Evolutionary conservation across 768 basidiomycete species (phyloP).

Genomic region (Trametes punicea): DNA sequence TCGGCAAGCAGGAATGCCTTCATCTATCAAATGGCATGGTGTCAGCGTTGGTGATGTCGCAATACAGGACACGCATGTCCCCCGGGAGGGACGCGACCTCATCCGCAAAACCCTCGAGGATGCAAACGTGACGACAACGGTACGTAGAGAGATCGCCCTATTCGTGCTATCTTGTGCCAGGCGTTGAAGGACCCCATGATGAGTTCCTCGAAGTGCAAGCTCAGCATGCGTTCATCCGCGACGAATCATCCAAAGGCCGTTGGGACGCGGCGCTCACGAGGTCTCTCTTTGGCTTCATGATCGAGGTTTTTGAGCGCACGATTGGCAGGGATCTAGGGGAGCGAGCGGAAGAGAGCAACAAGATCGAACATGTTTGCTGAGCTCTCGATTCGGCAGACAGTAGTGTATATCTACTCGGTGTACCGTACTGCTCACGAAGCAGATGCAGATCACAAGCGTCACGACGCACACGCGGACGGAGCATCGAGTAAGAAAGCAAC

Average conservation of each 20-base stretch:
- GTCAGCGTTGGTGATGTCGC: neutral
- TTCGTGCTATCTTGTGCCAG: neutral
- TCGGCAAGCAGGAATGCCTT: conserved; percentile 80
- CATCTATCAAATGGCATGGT: neutral
- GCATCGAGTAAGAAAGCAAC: conserved; percentile 14
- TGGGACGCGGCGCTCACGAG: conserved; percentile 93
- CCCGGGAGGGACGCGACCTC: conserved; percentile 79
- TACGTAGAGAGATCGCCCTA: conserved; percentile 36
- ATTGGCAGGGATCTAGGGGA: conserved; percentile 84
- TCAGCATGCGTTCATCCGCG: conserved; percentile 94
- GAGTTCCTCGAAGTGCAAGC: conserved; percentile 96
- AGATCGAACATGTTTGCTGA: conserved; percentile 79
- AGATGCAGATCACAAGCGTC: too few relatives aligned
- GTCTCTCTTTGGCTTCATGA: conserved; percentile 78
- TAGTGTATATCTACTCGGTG: too few relatives aligned
- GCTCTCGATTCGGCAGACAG: neutral
- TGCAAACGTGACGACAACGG: conserved; percentile 65
- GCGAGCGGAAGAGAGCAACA: conserved; percentile 39
- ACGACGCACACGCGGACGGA: too few relatives aligned
- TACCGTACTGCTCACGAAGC: too few relatives aligned
- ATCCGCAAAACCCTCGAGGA: conserved; percentile 84
- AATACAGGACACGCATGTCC: conserved; percentile 85
- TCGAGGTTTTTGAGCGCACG: conserved; percentile 91
- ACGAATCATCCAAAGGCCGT: conserved; percentile 87
- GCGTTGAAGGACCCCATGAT: neutral